Evolutionary conservation across 78 protist genomes (phyloP).

Genomic region (Cyanophora paradoxa): DNA sequence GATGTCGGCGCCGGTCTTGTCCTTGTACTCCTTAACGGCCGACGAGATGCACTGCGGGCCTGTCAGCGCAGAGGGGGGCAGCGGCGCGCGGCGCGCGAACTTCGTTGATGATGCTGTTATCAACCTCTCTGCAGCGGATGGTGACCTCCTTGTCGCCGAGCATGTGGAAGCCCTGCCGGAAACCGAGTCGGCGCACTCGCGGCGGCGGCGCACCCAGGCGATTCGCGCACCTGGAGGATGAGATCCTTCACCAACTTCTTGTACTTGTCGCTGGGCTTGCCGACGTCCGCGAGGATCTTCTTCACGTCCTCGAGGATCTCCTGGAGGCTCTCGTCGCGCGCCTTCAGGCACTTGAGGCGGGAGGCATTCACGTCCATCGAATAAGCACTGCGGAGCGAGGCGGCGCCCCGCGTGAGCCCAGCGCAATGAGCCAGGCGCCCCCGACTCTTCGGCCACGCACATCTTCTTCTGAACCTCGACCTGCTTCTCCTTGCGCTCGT

Average conservation of each 20-base stretch:
- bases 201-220: too few relatives aligned
- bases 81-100: too few relatives aligned
- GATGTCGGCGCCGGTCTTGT: background rate
- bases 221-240: slow-evolving; percentile 10
- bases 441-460: slow-evolving; percentile 5
- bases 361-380: slow-evolving; percentile 54
- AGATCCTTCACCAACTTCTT: slow-evolving; percentile 33
- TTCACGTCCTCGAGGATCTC: slow-evolving; percentile 37
- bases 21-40: slow-evolving; percentile 1
- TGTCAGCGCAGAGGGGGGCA: too few relatives aligned
- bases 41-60: slow-evolving; percentile 27
- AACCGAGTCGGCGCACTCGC: too few relatives aligned
- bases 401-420: too few relatives aligned
- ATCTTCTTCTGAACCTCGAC: slow-evolving; percentile 71
- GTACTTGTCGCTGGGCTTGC: slow-evolving; percentile 34
- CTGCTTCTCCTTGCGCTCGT: slow-evolving; percentile 66
- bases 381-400: slow-evolving; percentile 3
- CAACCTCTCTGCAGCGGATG: slow-evolving; percentile 46
- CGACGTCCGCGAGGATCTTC: slow-evolving; percentile 31
- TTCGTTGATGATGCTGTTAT: slow-evolving; percentile 11
- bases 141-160: slow-evolving; percentile 27
- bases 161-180: slow-evolving; percentile 23
- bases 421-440: too few relatives aligned
- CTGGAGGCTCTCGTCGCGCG: slow-evolving; percentile 54
- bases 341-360: slow-evolving; percentile 57